Evolutionary conservation across 176 grass and related monocot genomes (phyloP).

Genomic region (Triticum monococcum): DNA sequence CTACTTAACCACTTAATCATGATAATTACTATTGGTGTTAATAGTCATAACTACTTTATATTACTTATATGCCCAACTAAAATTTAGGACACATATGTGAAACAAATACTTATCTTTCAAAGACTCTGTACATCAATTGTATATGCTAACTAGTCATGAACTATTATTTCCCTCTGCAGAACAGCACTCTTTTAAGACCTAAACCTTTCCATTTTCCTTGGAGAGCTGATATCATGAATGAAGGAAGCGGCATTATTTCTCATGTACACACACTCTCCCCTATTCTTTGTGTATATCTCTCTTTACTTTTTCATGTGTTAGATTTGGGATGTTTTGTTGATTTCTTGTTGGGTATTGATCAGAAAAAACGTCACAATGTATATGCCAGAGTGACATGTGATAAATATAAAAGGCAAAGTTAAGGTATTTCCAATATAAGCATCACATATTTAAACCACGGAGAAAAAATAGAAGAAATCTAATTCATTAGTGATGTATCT

Average conservation of each 20-base stretch:
- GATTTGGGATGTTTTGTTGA: background rate
- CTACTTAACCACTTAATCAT: background rate
- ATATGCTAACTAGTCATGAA: background rate
- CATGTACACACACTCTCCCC: background rate
- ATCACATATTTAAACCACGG: background rate
- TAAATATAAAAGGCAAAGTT: background rate
- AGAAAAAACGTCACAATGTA: background rate
- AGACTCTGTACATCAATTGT: background rate
- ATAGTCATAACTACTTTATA: background rate
- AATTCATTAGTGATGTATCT: background rate
- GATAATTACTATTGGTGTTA: background rate
- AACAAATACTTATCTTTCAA: background rate
- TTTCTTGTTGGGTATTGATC: background rate
- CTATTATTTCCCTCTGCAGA: background rate
- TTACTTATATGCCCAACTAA: background rate
- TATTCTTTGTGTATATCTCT: background rate
- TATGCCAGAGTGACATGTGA: background rate
- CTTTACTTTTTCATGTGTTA: background rate
- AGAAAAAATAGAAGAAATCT: background rate
- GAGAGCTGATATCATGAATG: background rate
- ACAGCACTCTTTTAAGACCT: background rate
- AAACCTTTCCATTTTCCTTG: background rate
- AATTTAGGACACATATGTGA: background rate
- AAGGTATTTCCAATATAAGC: background rate
- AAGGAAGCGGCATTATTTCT: background rate